These are phyloP conservation scores for Suhomyces ambrosiae DNA, from an alignment of 1,139 yeast genomes.

Conservation along the genomic window DNA sequence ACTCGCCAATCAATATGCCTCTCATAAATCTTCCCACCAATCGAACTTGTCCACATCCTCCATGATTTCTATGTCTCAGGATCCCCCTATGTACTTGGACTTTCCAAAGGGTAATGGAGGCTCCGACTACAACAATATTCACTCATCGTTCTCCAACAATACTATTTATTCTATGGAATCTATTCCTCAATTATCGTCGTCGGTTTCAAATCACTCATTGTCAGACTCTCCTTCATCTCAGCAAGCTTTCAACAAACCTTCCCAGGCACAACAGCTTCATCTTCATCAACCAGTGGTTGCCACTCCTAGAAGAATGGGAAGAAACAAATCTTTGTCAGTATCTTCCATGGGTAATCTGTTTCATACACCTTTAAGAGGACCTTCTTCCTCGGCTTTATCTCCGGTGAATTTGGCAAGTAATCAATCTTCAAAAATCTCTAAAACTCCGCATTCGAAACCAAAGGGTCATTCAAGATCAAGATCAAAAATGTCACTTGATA, in stretches of 20 bases:
- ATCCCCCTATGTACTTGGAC: conserved; percentile 14
- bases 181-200: conserved; percentile 39
- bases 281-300: conserved; percentile 19
- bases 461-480: conserved; percentile 46
- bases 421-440: conserved; percentile 29
- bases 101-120: conserved; percentile 1
- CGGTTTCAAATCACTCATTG: conserved; percentile 40
- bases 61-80: conserved; percentile 23
- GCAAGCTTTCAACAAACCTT: conserved; percentile 11
- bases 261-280: conserved; percentile 18
- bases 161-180: conserved; percentile 50
- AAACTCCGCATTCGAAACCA: conserved; percentile 34
- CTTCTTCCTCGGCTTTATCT: conserved; percentile 19
- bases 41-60: conserved; percentile 24
- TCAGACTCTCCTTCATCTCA: conserved; percentile 35
- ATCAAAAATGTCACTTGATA: conserved; percentile 42
- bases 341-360: conserved; percentile 26
- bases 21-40: conserved; percentile 17
- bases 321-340: conserved; percentile 37
- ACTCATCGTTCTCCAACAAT: conserved; percentile 37
- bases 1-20: conserved; percentile 7
- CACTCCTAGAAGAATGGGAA: conserved; percentile 34
- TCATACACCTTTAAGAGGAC: conserved; percentile 34
- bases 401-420: conserved; percentile 28
- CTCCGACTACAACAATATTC: conserved; percentile 7